These are phyloP conservation scores for Kwoniella europaea DNA, from an alignment of 768 basidiomycete genomes.

Conservation along the genomic window DNA sequence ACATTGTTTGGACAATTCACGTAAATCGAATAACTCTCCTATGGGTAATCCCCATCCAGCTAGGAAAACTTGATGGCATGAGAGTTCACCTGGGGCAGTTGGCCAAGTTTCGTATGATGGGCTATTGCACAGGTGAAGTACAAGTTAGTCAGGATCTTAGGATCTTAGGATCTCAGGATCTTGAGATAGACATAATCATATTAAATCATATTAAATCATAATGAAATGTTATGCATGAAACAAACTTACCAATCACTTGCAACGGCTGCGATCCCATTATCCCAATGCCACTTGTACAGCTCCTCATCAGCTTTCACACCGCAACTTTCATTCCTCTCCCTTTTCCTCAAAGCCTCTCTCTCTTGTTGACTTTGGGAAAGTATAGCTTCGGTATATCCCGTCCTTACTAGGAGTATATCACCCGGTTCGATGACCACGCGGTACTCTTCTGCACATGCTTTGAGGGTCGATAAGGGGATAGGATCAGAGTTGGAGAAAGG, in stretches of 20 bases:
- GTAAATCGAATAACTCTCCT: conserved; percentile 40
- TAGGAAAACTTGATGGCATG: conserved; percentile 29
- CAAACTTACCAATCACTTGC: conserved; percentile 22
- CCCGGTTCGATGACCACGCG: conserved; percentile 14
- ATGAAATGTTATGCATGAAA: not conserved
- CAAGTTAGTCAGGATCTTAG: not conserved
- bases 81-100: not conserved
- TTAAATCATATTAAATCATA: not conserved
- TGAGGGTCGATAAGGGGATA: conserved; percentile 24
- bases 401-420: conserved; percentile 37
- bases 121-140: not conserved
- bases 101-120: conserved; percentile 34
- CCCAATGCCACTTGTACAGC: conserved; percentile 41
- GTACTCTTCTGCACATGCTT: conserved; percentile 22
- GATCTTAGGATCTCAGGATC: no score
- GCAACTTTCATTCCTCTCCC: conserved; percentile 4
- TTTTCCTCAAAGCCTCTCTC: conserved; percentile 7
- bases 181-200: no score
- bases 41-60: conserved; percentile 43
- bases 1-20: conserved; percentile 30
- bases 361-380: not conserved
- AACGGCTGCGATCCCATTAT: conserved; percentile 38
- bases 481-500: conserved; percentile 18
- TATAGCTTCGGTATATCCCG: conserved; percentile 37
- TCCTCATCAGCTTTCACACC: conserved; percentile 32